Evolutionary conservation across 192 early-diverging fungal genomes (phyloP).

Genomic region (Phycomyces nitens): DNA sequence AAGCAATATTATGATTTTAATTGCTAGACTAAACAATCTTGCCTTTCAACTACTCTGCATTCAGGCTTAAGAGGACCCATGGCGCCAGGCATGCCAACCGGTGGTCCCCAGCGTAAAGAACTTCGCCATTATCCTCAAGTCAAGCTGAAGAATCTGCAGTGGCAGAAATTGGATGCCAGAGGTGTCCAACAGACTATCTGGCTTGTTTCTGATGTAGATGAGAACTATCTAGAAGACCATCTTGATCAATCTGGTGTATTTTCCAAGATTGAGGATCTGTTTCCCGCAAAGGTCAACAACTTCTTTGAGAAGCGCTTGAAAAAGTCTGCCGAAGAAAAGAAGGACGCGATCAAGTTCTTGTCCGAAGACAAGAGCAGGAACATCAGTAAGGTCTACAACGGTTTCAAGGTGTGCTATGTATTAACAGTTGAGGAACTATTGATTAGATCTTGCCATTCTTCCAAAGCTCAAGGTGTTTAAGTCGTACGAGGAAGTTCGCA

Average conservation of each 20-base stretch:
- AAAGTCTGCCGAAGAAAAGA: slow-evolving; percentile 42
- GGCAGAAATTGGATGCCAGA: slow-evolving; percentile 31
- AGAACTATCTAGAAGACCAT: slow-evolving; percentile 24
- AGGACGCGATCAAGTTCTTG: slow-evolving; percentile 62
- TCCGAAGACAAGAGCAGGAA: slow-evolving; percentile 64
- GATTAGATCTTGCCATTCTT: slow-evolving; percentile 32
- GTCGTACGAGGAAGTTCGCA: slow-evolving; percentile 54
- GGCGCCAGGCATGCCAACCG: slow-evolving; percentile 15
- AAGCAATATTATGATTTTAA: too few relatives aligned
- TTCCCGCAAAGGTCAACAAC: slow-evolving; percentile 57
- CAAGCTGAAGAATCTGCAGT: slow-evolving; percentile 33
- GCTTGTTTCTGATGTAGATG: slow-evolving; percentile 22
- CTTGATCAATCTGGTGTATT: slow-evolving; percentile 51
- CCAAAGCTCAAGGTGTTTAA: slow-evolving; percentile 31
- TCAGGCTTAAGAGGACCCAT: slow-evolving; percentile 19
- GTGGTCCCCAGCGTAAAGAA: slow-evolving; percentile 23
- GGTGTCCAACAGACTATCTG: slow-evolving; percentile 31
- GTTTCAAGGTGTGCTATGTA: background rate
- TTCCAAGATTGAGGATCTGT: slow-evolving; percentile 60
- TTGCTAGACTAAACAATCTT: too few relatives aligned
- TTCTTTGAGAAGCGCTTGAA: slow-evolving; percentile 37
- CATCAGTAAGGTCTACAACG: slow-evolving; percentile 30
- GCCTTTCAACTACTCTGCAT: too few relatives aligned
- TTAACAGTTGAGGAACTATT: too few relatives aligned
- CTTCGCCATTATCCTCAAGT: slow-evolving; percentile 26